Percentiles rank a stretch among this genome's conserved stretches.
phyloP scores from a whole-genome alignment of 2,329 filamentous ascomycete species.

The Davidsoniella virescens region DNA sequence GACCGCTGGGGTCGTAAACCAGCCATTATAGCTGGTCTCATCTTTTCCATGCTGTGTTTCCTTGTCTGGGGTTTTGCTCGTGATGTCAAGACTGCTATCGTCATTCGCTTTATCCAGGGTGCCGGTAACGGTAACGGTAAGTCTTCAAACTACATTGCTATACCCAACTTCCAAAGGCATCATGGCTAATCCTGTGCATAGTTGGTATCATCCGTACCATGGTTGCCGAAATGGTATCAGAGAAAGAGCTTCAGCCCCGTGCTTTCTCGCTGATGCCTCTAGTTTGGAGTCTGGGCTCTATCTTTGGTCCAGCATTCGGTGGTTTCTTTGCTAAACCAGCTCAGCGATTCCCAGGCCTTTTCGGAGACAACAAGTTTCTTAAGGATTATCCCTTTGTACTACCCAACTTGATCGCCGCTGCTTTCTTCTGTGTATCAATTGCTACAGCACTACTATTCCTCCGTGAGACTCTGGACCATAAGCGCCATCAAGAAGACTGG shows the following conservation, averaged over 20 bases:
- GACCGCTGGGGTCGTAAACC: slow-evolving; percentile 72
- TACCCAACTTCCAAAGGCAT: slow-evolving; percentile 14
- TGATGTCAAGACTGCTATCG: slow-evolving; percentile 63
- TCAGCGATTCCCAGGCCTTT: slow-evolving; percentile 54
- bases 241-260: slow-evolving; percentile 68
- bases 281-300: slow-evolving; percentile 71
- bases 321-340: slow-evolving; percentile 73
- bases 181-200: slow-evolving; percentile 16
- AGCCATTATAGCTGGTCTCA: slow-evolving; percentile 55
- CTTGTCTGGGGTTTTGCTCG: slow-evolving; percentile 72
- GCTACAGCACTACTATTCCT: slow-evolving; percentile 63
- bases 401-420: slow-evolving; percentile 63
- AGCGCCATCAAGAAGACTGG: slow-evolving; percentile 53
- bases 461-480: slow-evolving; percentile 66
- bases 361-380: slow-evolving; percentile 51
- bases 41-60: slow-evolving; percentile 67
- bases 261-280: slow-evolving; percentile 92
- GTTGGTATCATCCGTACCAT: slow-evolving; percentile 86
- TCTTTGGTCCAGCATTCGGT: slow-evolving; percentile 77
- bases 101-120: slow-evolving; percentile 62
- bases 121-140: slow-evolving; percentile 69
- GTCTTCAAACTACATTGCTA: slow-evolving; percentile 13
- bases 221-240: slow-evolving; percentile 82
- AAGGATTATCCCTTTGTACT: slow-evolving; percentile 65
- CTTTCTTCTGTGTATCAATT: slow-evolving; percentile 66